Base-by-base conservation (phyloP, 2,329 filamentous ascomycete genomes). In the Colletotrichum tanaceti region DNA sequence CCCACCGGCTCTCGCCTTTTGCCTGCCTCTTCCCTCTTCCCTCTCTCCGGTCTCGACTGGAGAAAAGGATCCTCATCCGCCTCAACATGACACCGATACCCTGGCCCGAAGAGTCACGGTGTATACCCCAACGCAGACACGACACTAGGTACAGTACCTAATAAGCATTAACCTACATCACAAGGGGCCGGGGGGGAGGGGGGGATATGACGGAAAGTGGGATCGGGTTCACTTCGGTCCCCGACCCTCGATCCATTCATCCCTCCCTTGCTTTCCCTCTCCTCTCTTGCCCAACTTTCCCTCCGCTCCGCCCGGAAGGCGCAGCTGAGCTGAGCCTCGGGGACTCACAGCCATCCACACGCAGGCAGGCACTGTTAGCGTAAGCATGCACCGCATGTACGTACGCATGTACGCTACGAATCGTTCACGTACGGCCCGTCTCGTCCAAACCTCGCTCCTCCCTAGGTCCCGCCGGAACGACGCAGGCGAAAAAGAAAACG, bases 241-340 rank as follows among this genome's bases (percentile, higher is more conserved):
- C 41, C 49, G 52, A 18, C 55, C 28, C 20, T 39, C 22, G 32
- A 24, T 10, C 22, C 54, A 44, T 32, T 14, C 39, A 32, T 58
- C 22, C 39, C 20, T 43, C 32, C 46, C 20, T 46, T 38, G 28
- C 32, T 32, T 49, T n/a, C 20, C n/a, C 32, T n/a, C 32, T 32
- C 14, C 24, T 32, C 9, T 50, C 7, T 49, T 61, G 28, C 24
- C 39, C 16, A 35, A 47, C 43, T 38, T n/a, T 55, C 61, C 49
- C 35, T 63, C 65, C 55, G 49, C 65, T 65, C 49, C 62, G 62
- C 62, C 49, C 43, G 54, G 61, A 68, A 47, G 28, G 24, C 41
- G 35, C 62, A 65, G 62, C 24, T 24, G 62, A 60, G 62, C 65
- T 60, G 55, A 68, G 65, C 65, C 65, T 65, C 65, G 65, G 55